Conservation (phyloP, 495 filamentous ascomycete species). For the Aspergillus egyptiacus region DNA sequence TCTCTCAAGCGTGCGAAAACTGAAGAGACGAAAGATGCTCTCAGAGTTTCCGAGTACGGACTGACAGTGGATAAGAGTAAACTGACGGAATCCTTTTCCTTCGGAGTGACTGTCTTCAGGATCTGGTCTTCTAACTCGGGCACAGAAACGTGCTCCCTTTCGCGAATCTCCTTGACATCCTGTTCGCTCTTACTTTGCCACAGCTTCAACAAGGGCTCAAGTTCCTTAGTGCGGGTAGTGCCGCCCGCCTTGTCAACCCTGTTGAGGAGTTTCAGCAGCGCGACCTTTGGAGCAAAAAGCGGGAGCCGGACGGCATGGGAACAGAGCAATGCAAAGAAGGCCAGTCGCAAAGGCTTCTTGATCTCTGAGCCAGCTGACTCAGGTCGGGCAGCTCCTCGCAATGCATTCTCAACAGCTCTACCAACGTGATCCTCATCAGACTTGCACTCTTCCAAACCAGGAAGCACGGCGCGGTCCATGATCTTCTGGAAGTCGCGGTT, state of each 20-base stretch:
- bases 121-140: conserved; percentile 53
- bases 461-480: conserved; percentile 57
- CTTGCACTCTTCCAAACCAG: conserved; percentile 74
- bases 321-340: conserved; percentile 67
- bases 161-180: conserved; percentile 40
- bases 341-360: conserved; percentile 57
- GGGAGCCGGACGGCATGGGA: conserved; percentile 66
- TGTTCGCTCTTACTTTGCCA: conserved; percentile 51
- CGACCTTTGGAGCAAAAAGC: conserved; percentile 57
- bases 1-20: conserved; percentile 58
- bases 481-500: conserved; percentile 51
- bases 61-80: conserved; percentile 49
- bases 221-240: conserved; percentile 58
- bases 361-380: conserved; percentile 47
- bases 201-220: conserved; percentile 61
- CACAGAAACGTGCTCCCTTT: conserved; percentile 55
- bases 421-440: conserved; percentile 63
- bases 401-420: conserved; percentile 48
- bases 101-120: conserved; percentile 56
- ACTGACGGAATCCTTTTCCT: conserved; percentile 60
- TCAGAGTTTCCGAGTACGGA: conserved; percentile 37
- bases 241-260: conserved; percentile 60
- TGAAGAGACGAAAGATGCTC: conserved; percentile 50
- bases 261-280: conserved; percentile 65
- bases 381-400: conserved; percentile 42